Base-by-base conservation (phyloP, 1,139 yeast species). In the Magnusiomyces fungicola region DNA sequence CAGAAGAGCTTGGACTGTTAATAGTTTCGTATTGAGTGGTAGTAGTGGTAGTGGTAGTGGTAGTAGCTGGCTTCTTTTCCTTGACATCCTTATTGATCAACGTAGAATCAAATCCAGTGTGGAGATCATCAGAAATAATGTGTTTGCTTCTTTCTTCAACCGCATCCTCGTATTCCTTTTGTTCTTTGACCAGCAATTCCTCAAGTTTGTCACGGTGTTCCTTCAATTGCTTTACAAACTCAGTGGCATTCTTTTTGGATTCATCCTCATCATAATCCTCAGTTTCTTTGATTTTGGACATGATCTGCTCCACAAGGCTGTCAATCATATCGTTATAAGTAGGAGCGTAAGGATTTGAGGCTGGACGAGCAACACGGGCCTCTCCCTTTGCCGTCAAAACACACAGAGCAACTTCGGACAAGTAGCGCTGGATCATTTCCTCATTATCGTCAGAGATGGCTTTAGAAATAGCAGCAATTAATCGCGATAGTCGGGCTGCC, bases 301-400 rank as follows among this genome's bases (percentile, higher is more conserved):
- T 59, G 80, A 74, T 60, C 63, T 89, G 96, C 22, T 76, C 76
- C 56, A 90, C 76, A 61, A 92, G 73, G 63, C 89, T 95, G 63
- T 86, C 96, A 48, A 92, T 80, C 97, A 92, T 90, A 61, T 89
- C 97, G 61, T 83, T 83, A 62, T 87, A 90, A 1, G 90, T 78
- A 24, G 96, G 94, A 18, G 54, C 52, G 7, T 39, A 33, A 27
- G 52, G 45, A 19, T 48, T 75, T 39, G 80, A 86, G 2, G 60
- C 58, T 19, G 66, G 66, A 19, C 58, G 53, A 23, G 52, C 55
- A 49, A 59, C 65, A 16, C 56, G 50, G 24, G 60, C 61, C 39
- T 59, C 62, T 24, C 61, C 59, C 39, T 51, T 45, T n/a, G 65
- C 56, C 38, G 60, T 52, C 16, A 42, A 44, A 18, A 51, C 49